Conservation (phyloP, 176 grass and related monocot genomes). For the Juncus inflexus region DNA sequence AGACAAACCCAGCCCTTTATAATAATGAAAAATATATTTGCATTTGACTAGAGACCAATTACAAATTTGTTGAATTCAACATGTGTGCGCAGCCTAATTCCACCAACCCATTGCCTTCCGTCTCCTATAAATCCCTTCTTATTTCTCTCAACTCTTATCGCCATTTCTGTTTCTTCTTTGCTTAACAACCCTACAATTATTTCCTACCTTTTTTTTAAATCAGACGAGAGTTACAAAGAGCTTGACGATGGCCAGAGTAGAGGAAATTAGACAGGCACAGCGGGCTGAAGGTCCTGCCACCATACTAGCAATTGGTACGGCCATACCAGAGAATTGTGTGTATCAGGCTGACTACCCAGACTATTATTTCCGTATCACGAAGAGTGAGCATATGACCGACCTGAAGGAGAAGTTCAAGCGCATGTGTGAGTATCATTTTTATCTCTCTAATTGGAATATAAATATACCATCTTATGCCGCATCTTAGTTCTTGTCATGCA, state of each 20-base stretch:
- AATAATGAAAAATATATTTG: neutral
- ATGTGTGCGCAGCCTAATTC: neutral
- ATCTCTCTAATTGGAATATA: neutral
- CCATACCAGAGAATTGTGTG: constrained; percentile 15
- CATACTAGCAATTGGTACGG: constrained; percentile 29
- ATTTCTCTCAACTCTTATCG: neutral
- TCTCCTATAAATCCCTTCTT: constrained; percentile 15
- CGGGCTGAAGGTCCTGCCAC: constrained; percentile 22
- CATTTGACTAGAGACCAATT: constrained; percentile 12
- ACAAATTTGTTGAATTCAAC: constrained; percentile 15
- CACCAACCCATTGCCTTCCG: constrained; percentile 7
- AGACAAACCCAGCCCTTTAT: no score
- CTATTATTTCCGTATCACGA: constrained; percentile 22
- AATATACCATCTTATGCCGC: neutral
- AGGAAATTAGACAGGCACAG: constrained; percentile 27
- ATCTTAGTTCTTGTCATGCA: neutral
- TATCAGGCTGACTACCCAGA: constrained; percentile 21
- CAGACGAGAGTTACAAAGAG: neutral
- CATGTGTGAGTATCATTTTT: constrained; percentile 21
- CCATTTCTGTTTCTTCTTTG: neutral
- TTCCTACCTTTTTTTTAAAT: neutral
- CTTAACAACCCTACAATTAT: neutral
- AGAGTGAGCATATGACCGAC: constrained; percentile 26
- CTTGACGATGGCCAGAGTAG: constrained; percentile 18
- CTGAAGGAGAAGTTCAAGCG: constrained; percentile 34